phyloP scores from a whole-genome alignment of 345 rosid genomes.

The Eucalyptus globulus region DNA sequence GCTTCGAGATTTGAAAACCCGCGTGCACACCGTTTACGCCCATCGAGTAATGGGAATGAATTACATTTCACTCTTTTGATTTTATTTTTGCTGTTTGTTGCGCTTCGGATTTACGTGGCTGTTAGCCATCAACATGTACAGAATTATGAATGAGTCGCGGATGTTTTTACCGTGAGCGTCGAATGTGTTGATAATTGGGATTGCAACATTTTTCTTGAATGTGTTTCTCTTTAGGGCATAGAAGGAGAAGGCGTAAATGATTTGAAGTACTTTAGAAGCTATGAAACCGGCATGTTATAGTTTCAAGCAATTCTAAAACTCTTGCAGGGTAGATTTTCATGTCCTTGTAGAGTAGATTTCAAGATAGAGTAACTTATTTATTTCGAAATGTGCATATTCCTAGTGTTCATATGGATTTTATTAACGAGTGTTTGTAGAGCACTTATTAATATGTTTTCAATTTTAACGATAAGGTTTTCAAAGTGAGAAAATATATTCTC shows the following conservation, averaged over 20 bases:
- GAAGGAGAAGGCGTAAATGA: not conserved
- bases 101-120: not conserved
- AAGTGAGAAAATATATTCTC: not conserved
- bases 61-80: not conserved
- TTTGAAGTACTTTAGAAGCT: not conserved
- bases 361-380: not conserved
- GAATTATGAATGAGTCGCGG: not conserved
- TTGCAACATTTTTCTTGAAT: not conserved
- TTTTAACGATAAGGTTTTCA: too few species aligned
- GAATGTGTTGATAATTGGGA: not conserved
- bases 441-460: not conserved
- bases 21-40: not conserved
- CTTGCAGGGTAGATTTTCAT: not conserved
- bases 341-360: not conserved
- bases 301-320: fast-evolving
- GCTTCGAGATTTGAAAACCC: not conserved
- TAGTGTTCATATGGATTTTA: not conserved
- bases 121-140: not conserved
- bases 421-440: fast-evolving
- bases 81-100: not conserved
- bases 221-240: fast-evolving
- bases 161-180: fast-evolving
- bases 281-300: fast-evolving
- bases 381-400: not conserved
- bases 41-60: not conserved